Conservation (phyloP, 371 early-diverging fungal genomes). For the Mortierella sp. region DNA sequence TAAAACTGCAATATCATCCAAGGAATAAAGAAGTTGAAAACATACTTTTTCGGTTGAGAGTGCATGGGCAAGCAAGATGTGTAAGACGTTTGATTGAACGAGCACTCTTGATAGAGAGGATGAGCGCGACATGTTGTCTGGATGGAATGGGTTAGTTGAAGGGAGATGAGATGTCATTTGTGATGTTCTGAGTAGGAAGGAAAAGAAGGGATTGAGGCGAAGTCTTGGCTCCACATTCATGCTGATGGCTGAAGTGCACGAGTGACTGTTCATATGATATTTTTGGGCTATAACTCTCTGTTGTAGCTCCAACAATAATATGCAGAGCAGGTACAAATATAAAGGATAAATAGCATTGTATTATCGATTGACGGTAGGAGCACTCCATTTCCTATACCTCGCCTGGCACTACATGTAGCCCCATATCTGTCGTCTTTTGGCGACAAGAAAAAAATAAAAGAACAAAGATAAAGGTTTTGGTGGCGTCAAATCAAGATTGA, state of each 20-base stretch:
- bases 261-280: background rate
- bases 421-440: too few species aligned
- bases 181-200: background rate
- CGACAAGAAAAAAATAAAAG: too few species aligned
- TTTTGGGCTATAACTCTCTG: too few species aligned
- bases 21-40: too few species aligned
- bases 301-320: too few species aligned
- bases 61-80: slow-evolving; percentile 67
- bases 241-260: background rate
- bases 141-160: slow-evolving; percentile 51
- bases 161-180: slow-evolving; percentile 27
- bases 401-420: too few species aligned
- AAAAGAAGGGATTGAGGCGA: background rate
- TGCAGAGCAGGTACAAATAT: too few species aligned
- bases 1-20: too few species aligned
- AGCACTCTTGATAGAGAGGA: slow-evolving; percentile 52
- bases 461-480: background rate
- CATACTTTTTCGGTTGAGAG: slow-evolving; percentile 70
- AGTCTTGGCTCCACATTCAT: background rate
- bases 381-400: too few species aligned
- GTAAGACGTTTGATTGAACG: slow-evolving; percentile 63
- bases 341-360: too few species aligned
- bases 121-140: slow-evolving; percentile 54
- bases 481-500: background rate
- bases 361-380: too few species aligned